Conservation (phyloP, 2,329 filamentous ascomycete genomes). For the Diaporthe vexans region DNA sequence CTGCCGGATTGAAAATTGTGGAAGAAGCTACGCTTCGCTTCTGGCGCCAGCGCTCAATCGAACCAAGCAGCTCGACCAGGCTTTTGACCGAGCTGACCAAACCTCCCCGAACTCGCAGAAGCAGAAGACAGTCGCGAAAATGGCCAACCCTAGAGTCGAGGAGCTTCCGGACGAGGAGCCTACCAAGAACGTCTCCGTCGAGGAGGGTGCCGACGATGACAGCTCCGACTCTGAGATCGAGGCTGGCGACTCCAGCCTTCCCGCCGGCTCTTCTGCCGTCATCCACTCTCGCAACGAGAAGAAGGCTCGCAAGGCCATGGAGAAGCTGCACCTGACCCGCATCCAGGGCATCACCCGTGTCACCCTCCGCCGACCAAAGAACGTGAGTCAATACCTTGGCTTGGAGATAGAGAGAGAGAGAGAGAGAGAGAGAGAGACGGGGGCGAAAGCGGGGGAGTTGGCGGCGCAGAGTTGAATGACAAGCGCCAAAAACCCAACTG, state of each 20-base stretch:
- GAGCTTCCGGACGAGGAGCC: slow-evolving; percentile 94
- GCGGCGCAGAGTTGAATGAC: slow-evolving; percentile 28
- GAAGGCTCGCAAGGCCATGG: slow-evolving; percentile 99
- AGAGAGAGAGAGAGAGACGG: no score
- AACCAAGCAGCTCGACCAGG: slow-evolving; percentile 36
- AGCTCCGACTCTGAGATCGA: slow-evolving; percentile 85
- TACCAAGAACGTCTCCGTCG: slow-evolving; percentile 86
- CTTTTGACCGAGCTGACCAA: slow-evolving; percentile 45
- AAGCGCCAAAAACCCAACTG: not conserved
- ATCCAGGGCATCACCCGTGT: slow-evolving; percentile 98
- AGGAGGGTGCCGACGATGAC: slow-evolving; percentile 79
- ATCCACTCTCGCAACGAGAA: slow-evolving; percentile 99
- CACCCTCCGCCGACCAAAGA: slow-evolving; percentile 97
- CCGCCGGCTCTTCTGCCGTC: slow-evolving; percentile 88
- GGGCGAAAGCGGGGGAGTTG: not conserved
- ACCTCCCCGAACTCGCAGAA: slow-evolving; percentile 44
- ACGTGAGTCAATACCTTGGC: slow-evolving; percentile 75
- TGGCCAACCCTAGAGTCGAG: slow-evolving; percentile 98
- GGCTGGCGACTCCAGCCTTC: slow-evolving; percentile 73
- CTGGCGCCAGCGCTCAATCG: slow-evolving; percentile 18
- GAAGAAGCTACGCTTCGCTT: slow-evolving; percentile 28
- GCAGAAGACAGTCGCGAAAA: slow-evolving; percentile 61
- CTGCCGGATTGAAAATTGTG: slow-evolving; percentile 40
- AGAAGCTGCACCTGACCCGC: slow-evolving; percentile 97
- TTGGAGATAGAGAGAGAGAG: no score